Base-by-base conservation (phyloP, 345 rosid species). In the Cardamine occulta region DNA sequence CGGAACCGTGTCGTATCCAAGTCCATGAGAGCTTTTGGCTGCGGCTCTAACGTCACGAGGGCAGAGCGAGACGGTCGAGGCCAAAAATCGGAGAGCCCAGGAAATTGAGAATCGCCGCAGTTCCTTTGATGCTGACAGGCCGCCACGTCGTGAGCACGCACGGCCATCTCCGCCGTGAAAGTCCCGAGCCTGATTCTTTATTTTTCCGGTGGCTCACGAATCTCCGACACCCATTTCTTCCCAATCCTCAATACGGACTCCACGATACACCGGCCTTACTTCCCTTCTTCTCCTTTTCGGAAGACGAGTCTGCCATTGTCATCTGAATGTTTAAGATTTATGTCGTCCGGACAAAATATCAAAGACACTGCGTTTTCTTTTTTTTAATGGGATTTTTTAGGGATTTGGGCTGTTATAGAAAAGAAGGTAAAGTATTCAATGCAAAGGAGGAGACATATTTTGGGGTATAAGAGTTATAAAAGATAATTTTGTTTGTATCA, bases 191-290 rank as follows among this genome's bases (percentile, higher is more conserved):
- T 91, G 88, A 93, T 93, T 81, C 98, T 85, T 52, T 72, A 88
- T 80, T 93, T 93, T 83, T 93, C 91, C 52, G 96, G 73, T 24
- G 98, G 98, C 75, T 93, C 93, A 7, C 98, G 85, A 84, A 93
- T 93, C 88, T 93, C 98, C 12, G 98, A 93, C 19, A 93, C 98
- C 98, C 98, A 93, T 74, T 93, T 93, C n/a, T 0, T 97, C 98
- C 98, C 98, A 93, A 1, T 70, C 63, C 98, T 80, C 96, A n/a
- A 87, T 91, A 66, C 98, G 86, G 10, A 93, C 98, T 10, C 98
- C 98, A 12, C 90, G 81, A 80, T 86, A 93, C 48, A 85, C 84
- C 0, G 91, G 92, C 85, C 74, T 83, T 87, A 55, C 26, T 23
- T 60, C 68, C 56, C 35, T 55, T 70, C 72, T 75, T 68, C 73